Conservation (phyloP, 768 basidiomycete genomes). For the Russula sp. region DNA sequence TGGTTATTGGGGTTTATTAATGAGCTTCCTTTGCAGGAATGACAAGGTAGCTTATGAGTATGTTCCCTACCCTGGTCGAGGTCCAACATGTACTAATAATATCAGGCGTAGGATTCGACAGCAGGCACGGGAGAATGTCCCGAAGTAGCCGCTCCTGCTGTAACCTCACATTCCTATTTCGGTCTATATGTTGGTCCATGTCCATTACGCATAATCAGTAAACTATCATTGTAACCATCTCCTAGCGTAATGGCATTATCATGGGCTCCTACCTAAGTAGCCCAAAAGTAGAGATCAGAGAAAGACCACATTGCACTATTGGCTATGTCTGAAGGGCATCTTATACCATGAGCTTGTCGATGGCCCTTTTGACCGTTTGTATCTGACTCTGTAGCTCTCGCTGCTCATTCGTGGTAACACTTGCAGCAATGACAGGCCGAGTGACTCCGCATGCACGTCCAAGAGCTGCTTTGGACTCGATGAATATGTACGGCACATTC, state of each 20-base stretch:
- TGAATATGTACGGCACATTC: conserved; percentile 96
- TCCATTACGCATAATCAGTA: conserved; percentile 10
- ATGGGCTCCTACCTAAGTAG: background rate
- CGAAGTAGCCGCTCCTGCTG: conserved; percentile 46
- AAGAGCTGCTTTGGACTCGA: conserved; percentile 91
- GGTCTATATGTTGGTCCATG: conserved; percentile 12
- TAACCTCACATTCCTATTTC: conserved; percentile 1
- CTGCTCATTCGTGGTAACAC: conserved; percentile 94
- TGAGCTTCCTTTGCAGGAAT: conserved; percentile 48
- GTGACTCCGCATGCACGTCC: conserved; percentile 95
- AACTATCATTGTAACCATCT: conserved; percentile 11
- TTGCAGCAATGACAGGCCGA: conserved; percentile 89
- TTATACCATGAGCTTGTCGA: conserved; percentile 59
- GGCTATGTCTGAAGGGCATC: background rate
- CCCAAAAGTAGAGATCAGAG: background rate
- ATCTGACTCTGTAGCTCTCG: conserved; percentile 89
- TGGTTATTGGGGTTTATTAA: background rate
- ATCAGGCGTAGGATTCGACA: conserved; percentile 66
- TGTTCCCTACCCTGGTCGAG: conserved; percentile 27
- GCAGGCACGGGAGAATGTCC: conserved; percentile 86
- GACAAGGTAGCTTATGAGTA: conserved; percentile 92
- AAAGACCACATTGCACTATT: background rate
- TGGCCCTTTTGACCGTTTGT: conserved; percentile 70
- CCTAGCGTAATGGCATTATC: conserved; percentile 8
- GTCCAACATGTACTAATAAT: background rate